Evolutionary conservation across 305 asterid species (phyloP).

Genomic region (Lippia alba): DNA sequence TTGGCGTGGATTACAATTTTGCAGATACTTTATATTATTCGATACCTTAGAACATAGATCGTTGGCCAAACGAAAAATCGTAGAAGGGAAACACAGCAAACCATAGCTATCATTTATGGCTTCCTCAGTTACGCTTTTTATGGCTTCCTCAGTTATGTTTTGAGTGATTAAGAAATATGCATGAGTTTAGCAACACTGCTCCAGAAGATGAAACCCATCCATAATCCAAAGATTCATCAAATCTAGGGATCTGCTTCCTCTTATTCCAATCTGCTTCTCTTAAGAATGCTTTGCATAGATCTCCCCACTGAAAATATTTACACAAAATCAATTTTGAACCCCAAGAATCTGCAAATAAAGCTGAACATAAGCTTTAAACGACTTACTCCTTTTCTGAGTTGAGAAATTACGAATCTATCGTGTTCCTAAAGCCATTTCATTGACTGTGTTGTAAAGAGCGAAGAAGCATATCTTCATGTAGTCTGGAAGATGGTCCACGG

Average conservation of each 20-base stretch:
- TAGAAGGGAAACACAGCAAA: slow-evolving; percentile 7
- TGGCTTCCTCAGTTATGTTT: slow-evolving; percentile 14
- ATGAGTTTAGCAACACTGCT: slow-evolving; percentile 7
- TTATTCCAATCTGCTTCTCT: slow-evolving; percentile 29
- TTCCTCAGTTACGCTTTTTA: slow-evolving; percentile 7
- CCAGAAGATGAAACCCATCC: slow-evolving; percentile 33
- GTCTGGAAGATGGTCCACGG: slow-evolving; percentile 27
- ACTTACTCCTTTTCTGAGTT: slow-evolving; percentile 23
- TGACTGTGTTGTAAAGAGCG: slow-evolving; percentile 32
- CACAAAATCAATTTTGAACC: too few relatives aligned
- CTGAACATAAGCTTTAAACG: neutral
- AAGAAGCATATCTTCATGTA: slow-evolving; percentile 26
- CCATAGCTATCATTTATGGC: slow-evolving; percentile 11
- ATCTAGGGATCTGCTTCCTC: slow-evolving; percentile 8
- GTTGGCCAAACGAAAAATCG: slow-evolving; percentile 29
- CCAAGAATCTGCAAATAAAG: too few relatives aligned
- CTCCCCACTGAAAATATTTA: slow-evolving; percentile 19
- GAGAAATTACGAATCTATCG: slow-evolving; percentile 6
- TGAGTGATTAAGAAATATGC: slow-evolving; percentile 25
- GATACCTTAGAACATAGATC: slow-evolving; percentile 18
- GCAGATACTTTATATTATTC: too few relatives aligned
- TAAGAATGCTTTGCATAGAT: slow-evolving; percentile 31
- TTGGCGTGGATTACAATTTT: neutral
- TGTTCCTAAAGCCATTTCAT: slow-evolving; percentile 30
- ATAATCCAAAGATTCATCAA: slow-evolving; percentile 28